These are phyloP conservation scores for Fusarium equiseti DNA, from an alignment of 2,329 filamentous ascomycete genomes.

Conservation along the genomic window DNA sequence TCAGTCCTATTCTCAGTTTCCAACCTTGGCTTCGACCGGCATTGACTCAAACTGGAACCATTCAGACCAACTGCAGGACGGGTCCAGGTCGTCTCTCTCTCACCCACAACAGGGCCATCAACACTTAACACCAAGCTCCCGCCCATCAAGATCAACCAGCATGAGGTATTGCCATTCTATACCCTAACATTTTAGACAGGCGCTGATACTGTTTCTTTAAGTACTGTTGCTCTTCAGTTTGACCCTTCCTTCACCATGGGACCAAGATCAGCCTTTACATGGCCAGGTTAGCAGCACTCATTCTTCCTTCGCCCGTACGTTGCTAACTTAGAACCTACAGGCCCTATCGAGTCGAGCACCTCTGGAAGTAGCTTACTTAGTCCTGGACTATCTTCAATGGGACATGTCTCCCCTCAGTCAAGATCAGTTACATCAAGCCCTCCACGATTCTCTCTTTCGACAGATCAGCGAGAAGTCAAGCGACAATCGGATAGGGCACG, in stretches of 20 bases:
- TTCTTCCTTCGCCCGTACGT: not conserved
- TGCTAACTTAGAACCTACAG: constrained; percentile 31
- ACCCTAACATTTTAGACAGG: not conserved
- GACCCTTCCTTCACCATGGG: constrained; percentile 66
- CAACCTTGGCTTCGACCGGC: constrained; percentile 37
- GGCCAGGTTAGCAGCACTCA: constrained; percentile 58
- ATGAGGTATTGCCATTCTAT: constrained; percentile 41
- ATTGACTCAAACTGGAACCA: constrained; percentile 45
- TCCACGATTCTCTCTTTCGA: constrained; percentile 64
- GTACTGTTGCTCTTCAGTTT: constrained; percentile 64
- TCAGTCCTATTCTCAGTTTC: constrained; percentile 45
- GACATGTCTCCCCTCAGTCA: constrained; percentile 58
- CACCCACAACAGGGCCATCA: constrained; percentile 34
- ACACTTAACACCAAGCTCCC: constrained; percentile 25
- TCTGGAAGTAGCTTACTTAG: constrained; percentile 55
- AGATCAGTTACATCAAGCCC: constrained; percentile 70
- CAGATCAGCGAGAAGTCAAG: constrained; percentile 72
- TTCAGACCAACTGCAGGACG: constrained; percentile 36
- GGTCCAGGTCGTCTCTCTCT: constrained; percentile 31
- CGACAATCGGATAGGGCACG: constrained; percentile 70
- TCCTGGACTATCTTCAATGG: constrained; percentile 62
- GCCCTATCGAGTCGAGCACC: constrained; percentile 52
- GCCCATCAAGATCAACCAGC: constrained; percentile 29
- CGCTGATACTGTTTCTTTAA: constrained; percentile 42
- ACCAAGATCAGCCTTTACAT: constrained; percentile 62